Conservation (phyloP, 345 rosid species). For the Hirschfeldia incana region DNA sequence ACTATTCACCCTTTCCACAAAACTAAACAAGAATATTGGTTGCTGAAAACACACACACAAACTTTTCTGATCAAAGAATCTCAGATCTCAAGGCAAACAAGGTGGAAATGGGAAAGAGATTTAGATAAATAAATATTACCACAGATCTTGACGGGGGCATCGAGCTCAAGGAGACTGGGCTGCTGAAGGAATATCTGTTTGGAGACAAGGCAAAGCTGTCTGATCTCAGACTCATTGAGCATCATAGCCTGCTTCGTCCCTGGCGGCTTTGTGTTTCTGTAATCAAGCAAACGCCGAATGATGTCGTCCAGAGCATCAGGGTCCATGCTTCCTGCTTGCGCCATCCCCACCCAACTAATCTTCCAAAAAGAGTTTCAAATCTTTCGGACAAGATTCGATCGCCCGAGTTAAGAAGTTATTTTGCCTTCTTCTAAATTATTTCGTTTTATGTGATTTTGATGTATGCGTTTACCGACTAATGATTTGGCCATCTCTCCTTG, state of each 20-base stretch:
- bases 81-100: conserved; percentile 10
- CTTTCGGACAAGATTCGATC: conserved; percentile 24
- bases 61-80: not conserved
- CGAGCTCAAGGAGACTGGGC: conserved; percentile 77
- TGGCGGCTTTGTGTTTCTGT: conserved; percentile 26
- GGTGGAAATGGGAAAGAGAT: not conserved
- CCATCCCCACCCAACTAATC: conserved; percentile 4
- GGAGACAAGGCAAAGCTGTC: conserved; percentile 63
- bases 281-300: conserved; percentile 29
- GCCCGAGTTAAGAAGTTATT: not conserved
- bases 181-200: conserved; percentile 72
- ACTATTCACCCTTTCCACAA: not conserved
- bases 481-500: too few species aligned
- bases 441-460: too few species aligned
- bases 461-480: too few species aligned
- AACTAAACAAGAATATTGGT: not conserved
- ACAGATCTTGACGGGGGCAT: conserved; percentile 88
- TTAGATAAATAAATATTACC: conserved; percentile 40
- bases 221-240: conserved; percentile 79
- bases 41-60: not conserved
- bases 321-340: conserved; percentile 33
- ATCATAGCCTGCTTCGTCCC: conserved; percentile 59
- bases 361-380: conserved; percentile 20
- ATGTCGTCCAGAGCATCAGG: conserved; percentile 34
- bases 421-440: not conserved